A percentile compares a stretch with the other conserved stretches of the same genome.
Conservation (phyloP, 768 basidiomycete species). For the Suillus paluster region DNA sequence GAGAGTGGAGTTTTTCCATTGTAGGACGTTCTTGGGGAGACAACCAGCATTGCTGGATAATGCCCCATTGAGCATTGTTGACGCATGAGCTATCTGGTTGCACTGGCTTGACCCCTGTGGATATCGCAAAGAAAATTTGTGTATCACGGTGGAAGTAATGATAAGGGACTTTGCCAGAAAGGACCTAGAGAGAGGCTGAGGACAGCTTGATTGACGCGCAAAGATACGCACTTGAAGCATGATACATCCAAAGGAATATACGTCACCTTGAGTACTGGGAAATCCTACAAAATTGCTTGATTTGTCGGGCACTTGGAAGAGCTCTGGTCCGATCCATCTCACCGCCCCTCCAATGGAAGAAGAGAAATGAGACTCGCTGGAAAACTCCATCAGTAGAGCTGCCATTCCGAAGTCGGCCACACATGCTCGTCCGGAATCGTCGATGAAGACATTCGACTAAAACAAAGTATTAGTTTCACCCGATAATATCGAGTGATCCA, state of each 20-base stretch:
- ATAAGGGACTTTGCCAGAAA: conserved; percentile 26
- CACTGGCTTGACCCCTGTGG: conserved; percentile 9
- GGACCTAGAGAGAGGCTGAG: conserved; percentile 9
- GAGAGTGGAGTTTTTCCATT: neutral
- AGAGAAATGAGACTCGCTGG: conserved; percentile 10
- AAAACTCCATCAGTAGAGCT: conserved; percentile 11
- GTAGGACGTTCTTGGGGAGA: conserved; percentile 15
- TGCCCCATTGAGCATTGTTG: conserved; percentile 6
- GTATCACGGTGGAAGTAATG: conserved; percentile 23
- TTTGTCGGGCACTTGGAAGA: neutral
- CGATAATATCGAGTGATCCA: neutral
- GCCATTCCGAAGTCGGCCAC: conserved; percentile 15
- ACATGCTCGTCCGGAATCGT: conserved; percentile 8
- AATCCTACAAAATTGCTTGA: neutral
- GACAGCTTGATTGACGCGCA: conserved; percentile 16
- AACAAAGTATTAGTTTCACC: neutral
- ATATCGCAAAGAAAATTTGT: conserved; percentile 22
- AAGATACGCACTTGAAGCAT: conserved; percentile 30
- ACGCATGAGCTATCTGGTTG: conserved; percentile 7
- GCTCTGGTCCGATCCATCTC: conserved; percentile 16
- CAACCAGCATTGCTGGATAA: conserved; percentile 20
- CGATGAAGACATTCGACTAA: conserved; percentile 16
- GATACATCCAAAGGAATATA: conserved; percentile 32
- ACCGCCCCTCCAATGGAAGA: conserved; percentile 9
- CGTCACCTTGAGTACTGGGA: conserved; percentile 5